A percentile compares a stretch with the other conserved stretches of the same genome.
Evolutionary conservation across 495 filamentous ascomycete genomes (phyloP).

Genomic region (Parathielavia hyrcaniae): DNA sequence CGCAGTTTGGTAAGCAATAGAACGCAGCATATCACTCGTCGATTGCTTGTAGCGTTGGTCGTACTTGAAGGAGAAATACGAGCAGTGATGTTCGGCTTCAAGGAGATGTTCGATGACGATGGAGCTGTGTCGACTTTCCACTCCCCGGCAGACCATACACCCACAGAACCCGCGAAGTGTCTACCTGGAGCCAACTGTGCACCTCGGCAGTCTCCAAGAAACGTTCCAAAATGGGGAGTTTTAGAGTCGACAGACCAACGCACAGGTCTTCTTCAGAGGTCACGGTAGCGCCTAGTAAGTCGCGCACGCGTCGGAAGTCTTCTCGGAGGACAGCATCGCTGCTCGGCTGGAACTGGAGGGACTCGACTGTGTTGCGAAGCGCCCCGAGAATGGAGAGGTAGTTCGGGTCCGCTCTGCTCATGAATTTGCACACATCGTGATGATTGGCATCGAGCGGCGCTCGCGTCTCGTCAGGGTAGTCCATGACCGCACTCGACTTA

Average conservation of each 20-base stretch:
- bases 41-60: slow-evolving; percentile 14
- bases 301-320: not conserved
- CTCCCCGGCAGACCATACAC: slow-evolving; percentile 20
- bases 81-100: slow-evolving; percentile 9
- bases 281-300: not conserved
- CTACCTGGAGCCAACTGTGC: slow-evolving; percentile 13
- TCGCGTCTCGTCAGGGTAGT: slow-evolving; percentile 35
- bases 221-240: slow-evolving; percentile 18
- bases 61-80: slow-evolving; percentile 29
- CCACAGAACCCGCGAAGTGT: slow-evolving; percentile 22
- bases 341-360: not conserved
- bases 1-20: slow-evolving; percentile 26
- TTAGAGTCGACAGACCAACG: slow-evolving; percentile 8
- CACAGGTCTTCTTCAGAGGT: slow-evolving; percentile 24
- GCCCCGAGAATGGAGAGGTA: slow-evolving; percentile 32
- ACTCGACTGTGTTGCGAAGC: slow-evolving; percentile 7
- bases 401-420: slow-evolving; percentile 33
- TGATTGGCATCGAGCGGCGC: slow-evolving; percentile 40
- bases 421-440: slow-evolving; percentile 43
- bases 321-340: not conserved
- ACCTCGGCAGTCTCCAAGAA: slow-evolving; percentile 16
- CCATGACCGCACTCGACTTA: slow-evolving; percentile 37
- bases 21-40: slow-evolving; percentile 16
- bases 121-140: slow-evolving; percentile 28
- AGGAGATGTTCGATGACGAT: slow-evolving; percentile 25